Conservation (phyloP, 2,329 filamentous ascomycete genomes). For the Colletotrichum lentis region DNA sequence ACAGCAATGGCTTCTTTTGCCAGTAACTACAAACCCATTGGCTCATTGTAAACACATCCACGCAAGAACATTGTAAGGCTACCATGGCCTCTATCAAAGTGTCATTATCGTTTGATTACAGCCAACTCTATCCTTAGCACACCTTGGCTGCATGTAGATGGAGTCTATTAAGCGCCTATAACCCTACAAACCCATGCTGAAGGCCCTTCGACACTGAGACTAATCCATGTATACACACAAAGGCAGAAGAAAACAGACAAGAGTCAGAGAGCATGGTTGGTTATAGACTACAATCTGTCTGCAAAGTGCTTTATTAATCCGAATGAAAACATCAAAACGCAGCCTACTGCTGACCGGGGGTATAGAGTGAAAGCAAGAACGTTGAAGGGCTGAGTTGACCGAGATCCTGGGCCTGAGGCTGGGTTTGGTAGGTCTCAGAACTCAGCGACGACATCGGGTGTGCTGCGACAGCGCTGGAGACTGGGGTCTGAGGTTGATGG, state of each 20-base stretch:
- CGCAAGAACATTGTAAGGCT: not conserved
- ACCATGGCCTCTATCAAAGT: too few species aligned
- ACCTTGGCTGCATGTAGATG: not conserved
- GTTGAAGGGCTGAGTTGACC: not conserved
- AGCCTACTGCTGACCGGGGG: constrained; percentile 35
- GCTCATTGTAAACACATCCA: not conserved
- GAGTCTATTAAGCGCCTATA: not conserved
- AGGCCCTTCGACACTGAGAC: constrained; percentile 10
- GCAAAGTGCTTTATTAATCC: constrained; percentile 11
- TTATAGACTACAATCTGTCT: constrained; percentile 24
- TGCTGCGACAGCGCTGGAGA: not conserved
- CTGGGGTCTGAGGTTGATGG: not conserved
- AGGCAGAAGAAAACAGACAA: not conserved
- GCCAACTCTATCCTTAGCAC: not conserved
- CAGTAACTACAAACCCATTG: not conserved
- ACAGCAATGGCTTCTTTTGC: not conserved
- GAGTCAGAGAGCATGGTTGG: constrained; percentile 14
- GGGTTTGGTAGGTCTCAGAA: not conserved
- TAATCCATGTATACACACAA: constrained; percentile 6
- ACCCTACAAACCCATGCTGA: constrained; percentile 3
- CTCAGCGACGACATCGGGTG: too few species aligned
- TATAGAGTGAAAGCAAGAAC: constrained; percentile 32
- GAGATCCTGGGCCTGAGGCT: not conserved
- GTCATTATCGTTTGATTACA: not conserved
- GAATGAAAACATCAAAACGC: constrained; percentile 29